Evolutionary conservation across 176 grass and related monocot species (phyloP).

Genomic region (Hordeum marinum): DNA sequence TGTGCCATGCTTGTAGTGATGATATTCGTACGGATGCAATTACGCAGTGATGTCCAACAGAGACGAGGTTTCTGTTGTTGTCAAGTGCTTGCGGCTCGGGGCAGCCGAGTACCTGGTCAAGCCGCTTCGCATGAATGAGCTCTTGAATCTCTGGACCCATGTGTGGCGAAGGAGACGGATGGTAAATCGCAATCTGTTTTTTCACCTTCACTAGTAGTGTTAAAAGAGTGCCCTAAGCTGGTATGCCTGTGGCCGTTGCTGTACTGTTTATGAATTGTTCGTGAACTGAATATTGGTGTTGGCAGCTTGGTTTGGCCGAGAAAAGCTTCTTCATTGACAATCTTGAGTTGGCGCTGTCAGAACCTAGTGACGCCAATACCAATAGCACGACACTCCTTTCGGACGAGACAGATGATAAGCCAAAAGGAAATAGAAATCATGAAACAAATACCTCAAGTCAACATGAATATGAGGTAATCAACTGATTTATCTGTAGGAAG

Average conservation of each 20-base stretch:
- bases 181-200: slow-evolving; percentile 36
- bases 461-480: slow-evolving; percentile 66
- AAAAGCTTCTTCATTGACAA: slow-evolving; percentile 85
- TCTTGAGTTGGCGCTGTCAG: slow-evolving; percentile 56
- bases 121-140: slow-evolving; percentile 83
- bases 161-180: slow-evolving; percentile 83
- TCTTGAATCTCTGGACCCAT: slow-evolving; percentile 95
- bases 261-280: slow-evolving; percentile 10
- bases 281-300: slow-evolving; percentile 32
- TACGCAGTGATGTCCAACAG: slow-evolving; percentile 84
- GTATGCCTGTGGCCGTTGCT: slow-evolving; percentile 6
- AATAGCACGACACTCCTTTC: slow-evolving; percentile 76
- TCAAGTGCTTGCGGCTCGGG: slow-evolving; percentile 88
- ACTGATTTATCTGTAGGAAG: not conserved
- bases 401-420: slow-evolving; percentile 76
- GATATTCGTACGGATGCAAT: not conserved
- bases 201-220: slow-evolving; percentile 17
- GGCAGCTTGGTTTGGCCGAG: slow-evolving; percentile 69
- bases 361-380: slow-evolving; percentile 88
- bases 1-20: not conserved
- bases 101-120: slow-evolving; percentile 93
- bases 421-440: slow-evolving; percentile 50
- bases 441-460: slow-evolving; percentile 46
- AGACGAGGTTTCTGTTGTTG: slow-evolving; percentile 90
- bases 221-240: slow-evolving; percentile 28